These are phyloP conservation scores for Pleurotus tuber-regium DNA, from an alignment of 768 basidiomycete species.

Conservation along the genomic window DNA sequence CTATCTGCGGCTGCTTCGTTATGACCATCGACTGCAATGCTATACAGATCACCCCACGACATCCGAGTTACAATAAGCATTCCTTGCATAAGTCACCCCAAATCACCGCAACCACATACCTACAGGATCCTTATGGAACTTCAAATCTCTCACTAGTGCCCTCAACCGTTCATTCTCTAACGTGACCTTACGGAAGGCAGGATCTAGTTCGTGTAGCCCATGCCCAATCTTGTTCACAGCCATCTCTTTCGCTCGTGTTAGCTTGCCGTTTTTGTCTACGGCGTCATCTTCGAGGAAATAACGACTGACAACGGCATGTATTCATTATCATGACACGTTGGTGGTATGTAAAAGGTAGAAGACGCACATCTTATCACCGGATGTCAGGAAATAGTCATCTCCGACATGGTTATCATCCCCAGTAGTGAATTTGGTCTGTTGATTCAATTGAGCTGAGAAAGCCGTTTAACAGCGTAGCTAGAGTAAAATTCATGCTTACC, in stretches of 20 bases:
- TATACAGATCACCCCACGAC: constrained; percentile 21
- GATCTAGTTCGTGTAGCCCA: constrained; percentile 83
- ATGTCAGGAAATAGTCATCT: constrained; percentile 89
- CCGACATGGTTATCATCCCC: constrained; percentile 76
- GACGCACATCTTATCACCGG: constrained; percentile 83
- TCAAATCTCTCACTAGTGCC: constrained; percentile 70
- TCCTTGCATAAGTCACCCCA: not conserved
- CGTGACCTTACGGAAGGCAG: constrained; percentile 74
- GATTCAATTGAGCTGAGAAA: not conserved
- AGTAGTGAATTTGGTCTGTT: constrained; percentile 88
- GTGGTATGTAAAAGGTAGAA: no score
- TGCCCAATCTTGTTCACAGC: constrained; percentile 97
- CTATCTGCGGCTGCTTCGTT: constrained; percentile 90
- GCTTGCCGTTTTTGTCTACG: constrained; percentile 62
- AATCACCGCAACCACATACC: constrained; percentile 40
- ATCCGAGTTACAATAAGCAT: not conserved
- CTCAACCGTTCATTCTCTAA: constrained; percentile 74
- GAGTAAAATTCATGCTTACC: constrained; percentile 40
- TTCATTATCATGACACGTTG: no score
- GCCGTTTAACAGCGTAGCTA: not conserved
- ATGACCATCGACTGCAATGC: constrained; percentile 95
- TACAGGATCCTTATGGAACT: constrained; percentile 82
- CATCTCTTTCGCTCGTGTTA: constrained; percentile 67
- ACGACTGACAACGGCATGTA: constrained; percentile 36
- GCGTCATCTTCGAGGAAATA: constrained; percentile 95